Evolutionary conservation across 1,284 basidiomycete genomes (phyloP).

Genomic region (Melampsora occidentalis): DNA sequence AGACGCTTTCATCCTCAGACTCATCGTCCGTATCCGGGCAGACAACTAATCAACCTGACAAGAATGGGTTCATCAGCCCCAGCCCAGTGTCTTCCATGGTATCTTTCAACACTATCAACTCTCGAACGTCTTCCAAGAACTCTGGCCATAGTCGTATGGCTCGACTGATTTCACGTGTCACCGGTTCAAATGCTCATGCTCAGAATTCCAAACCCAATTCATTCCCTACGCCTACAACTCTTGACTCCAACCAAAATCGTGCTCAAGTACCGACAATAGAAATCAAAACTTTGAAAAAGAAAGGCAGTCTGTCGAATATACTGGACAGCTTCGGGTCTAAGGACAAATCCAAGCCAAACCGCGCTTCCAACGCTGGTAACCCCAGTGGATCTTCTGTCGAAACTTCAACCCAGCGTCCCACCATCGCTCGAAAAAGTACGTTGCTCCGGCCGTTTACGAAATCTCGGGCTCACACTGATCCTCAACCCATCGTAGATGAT

Average conservation of each 20-base stretch:
- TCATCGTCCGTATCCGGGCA: not conserved
- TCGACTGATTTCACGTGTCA: conserved; percentile 23
- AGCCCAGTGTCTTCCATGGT: conserved; percentile 39
- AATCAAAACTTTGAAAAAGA: conserved; percentile 12
- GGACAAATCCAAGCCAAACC: conserved; percentile 19
- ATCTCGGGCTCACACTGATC: not conserved
- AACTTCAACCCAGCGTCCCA: not conserved
- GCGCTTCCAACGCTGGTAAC: not conserved
- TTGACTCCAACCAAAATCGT: not conserved
- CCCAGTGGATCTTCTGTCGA: not conserved
- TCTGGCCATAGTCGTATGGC: conserved; percentile 21
- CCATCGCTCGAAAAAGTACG: conserved; percentile 25
- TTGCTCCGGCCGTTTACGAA: conserved; percentile 17
- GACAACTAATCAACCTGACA: not conserved
- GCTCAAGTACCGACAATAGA: not conserved
- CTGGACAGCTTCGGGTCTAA: conserved; percentile 23
- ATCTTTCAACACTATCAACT: conserved; percentile 25
- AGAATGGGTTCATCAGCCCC: conserved; percentile 9
- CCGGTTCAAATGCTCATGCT: conserved; percentile 9
- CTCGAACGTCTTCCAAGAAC: conserved; percentile 19
- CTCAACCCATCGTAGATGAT: not conserved
- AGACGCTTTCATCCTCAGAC: not conserved
- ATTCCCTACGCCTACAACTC: not conserved
- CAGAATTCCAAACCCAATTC: conserved; percentile 1
- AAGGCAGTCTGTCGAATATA: conserved; percentile 30